These are phyloP conservation scores for Pichia exigua DNA, from an alignment of 805 yeast genomes.

Conservation along the genomic window DNA sequence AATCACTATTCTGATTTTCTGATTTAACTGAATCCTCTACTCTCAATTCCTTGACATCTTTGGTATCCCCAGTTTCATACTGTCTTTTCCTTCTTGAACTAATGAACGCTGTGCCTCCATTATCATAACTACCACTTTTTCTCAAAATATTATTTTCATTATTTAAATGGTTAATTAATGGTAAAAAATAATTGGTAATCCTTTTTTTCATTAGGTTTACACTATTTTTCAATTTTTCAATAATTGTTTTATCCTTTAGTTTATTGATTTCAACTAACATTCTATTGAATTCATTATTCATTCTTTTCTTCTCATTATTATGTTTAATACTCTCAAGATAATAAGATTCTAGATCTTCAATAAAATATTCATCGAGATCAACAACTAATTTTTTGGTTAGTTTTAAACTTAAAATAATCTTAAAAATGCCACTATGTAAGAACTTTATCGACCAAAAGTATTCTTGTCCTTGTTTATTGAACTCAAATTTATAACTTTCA, in stretches of 20 bases:
- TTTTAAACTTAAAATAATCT: slow-evolving; percentile 1
- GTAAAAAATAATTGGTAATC: slow-evolving; percentile 3
- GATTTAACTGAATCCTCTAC: neutral
- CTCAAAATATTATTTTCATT: neutral
- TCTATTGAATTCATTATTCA: neutral
- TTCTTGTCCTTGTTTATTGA: neutral
- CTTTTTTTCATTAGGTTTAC: slow-evolving; percentile 1
- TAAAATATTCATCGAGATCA: slow-evolving; percentile 6
- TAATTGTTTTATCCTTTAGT: neutral
- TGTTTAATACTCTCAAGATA: neutral
- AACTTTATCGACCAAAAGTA: neutral
- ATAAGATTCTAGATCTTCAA: slow-evolving; percentile 6
- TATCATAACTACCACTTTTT: neutral
- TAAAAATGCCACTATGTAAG: slow-evolving; percentile 8
- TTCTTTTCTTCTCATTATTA: neutral
- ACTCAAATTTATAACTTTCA: neutral
- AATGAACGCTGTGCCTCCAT: neutral
- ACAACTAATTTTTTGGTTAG: neutral
- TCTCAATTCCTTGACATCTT: neutral
- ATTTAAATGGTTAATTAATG: slow-evolving; percentile 4
- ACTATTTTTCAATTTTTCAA: neutral
- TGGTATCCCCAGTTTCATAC: neutral
- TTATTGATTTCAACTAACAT: neutral
- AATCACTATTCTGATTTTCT: neutral
- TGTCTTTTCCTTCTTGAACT: neutral